These are phyloP conservation scores for Mitragyna speciosa DNA, from an alignment of 257 asterid species.

Conservation along the genomic window DNA sequence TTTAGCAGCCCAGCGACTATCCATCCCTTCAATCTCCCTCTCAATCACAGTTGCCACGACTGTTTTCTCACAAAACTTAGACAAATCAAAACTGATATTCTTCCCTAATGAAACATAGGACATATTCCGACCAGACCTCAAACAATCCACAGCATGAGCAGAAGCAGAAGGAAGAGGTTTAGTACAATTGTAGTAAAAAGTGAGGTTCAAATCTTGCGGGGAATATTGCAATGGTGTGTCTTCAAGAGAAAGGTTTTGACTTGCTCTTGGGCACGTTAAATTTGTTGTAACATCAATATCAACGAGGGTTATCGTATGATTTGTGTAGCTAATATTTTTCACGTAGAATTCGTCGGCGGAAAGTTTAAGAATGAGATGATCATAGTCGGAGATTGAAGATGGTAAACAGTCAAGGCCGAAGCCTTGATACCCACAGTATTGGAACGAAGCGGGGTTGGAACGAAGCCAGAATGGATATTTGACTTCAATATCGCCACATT, in stretches of 20 bases:
- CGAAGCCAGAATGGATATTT: slow-evolving; percentile 29
- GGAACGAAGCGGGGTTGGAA: background rate
- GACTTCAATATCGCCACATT: slow-evolving; percentile 14
- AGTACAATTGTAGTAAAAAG: slow-evolving; percentile 28
- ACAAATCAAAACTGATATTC: background rate
- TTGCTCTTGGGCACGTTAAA: slow-evolving; percentile 13
- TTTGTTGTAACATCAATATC: slow-evolving; percentile 4
- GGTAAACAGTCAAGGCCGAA: slow-evolving; percentile 19
- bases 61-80: slow-evolving; percentile 16
- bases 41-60: slow-evolving; percentile 20
- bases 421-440: slow-evolving; percentile 31
- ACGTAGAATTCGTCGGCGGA: slow-evolving; percentile 10
- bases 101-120: slow-evolving; percentile 13
- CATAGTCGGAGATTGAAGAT: background rate
- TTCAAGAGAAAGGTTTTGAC: slow-evolving; percentile 22
- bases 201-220: background rate
- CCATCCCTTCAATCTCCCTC: background rate
- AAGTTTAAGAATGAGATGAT: background rate
- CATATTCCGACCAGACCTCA: background rate
- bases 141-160: slow-evolving; percentile 13
- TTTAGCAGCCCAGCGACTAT: background rate
- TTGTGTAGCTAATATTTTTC: background rate
- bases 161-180: background rate
- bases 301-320: background rate
- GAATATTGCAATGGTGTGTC: slow-evolving; percentile 2